Base-by-base conservation (phyloP, 331 rosid species). In the Arachis monticola region DNA sequence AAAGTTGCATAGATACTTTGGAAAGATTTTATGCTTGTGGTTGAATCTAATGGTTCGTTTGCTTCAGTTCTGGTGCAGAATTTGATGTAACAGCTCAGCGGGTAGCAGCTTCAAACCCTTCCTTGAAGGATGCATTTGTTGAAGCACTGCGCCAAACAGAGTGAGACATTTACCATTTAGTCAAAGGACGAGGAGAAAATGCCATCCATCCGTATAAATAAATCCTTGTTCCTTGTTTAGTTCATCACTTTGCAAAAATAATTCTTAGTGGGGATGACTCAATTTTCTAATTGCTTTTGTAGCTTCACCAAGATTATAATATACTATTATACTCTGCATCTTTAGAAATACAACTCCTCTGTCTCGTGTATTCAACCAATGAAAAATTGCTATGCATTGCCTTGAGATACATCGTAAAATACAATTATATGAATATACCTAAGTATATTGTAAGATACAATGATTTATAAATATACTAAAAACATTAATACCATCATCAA, bases 41-140 rank as follows among this genome's bases (percentile, higher is more conserved):
- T 40, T 40, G 60, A 70, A 69, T 74, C 76, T 77, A 56, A 56
- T 81, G 88, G 72, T 73, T 44, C 46, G 60, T 75, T 73, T 83
- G 82, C 74, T 56, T 81, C 92, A 95, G 99, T 80, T 90, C 97
- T 62, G 97, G 99, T 64, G 80, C 85, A 77, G 97, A 86, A 13
- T 86, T 95, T 84, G 93, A 87, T 86, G 79, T 95, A 67, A 86
- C 96, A 75, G 57, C 97, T 64, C 97, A 67, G 79, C 85, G 97
- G 72, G 92, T 90, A 35, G 97, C 97, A 68, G 96, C 99, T 74
- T 95, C 99, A 51, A 95, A 92, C 77, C 91, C 92, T 79, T 82
- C 35, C 70, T 81, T 95, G 48, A 92, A 86, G 90, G 88, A 86
- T 77, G 90, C 90, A 64, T 78, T 95, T 75, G 88, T 95, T 22